phyloP scores from a whole-genome alignment of 164 flowering plant species.

The Piper betle region DNA sequence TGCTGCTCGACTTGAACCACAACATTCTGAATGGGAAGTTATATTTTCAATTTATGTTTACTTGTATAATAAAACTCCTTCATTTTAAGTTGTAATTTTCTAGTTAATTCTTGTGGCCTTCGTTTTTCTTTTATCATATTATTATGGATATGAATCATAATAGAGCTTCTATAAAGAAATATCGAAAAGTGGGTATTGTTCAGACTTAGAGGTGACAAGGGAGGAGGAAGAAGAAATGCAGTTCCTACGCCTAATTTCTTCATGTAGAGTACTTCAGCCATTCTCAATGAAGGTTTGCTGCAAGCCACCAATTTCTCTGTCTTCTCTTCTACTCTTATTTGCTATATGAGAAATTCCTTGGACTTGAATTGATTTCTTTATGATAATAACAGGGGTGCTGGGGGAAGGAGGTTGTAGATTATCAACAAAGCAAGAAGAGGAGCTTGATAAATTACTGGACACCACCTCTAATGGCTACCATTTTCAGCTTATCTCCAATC shows the following conservation, averaged over 20 bases:
- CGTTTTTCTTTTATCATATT: too few species aligned
- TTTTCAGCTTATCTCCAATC: background rate
- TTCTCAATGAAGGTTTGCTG: background rate
- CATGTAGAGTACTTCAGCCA: background rate
- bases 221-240: background rate
- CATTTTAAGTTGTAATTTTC: too few species aligned
- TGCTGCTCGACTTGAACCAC: too few species aligned
- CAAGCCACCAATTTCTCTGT: background rate
- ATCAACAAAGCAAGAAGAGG: background rate
- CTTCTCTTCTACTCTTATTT: background rate
- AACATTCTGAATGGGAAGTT: too few species aligned
- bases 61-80: too few species aligned
- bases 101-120: too few species aligned
- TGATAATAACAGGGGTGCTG: background rate
- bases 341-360: background rate
- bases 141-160: too few species aligned
- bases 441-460: background rate
- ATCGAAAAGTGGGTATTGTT: too few species aligned
- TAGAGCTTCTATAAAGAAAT: too few species aligned
- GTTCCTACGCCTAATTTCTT: background rate
- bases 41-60: too few species aligned
- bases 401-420: background rate
- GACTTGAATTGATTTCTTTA: background rate
- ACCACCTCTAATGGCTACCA: constrained; percentile 1
- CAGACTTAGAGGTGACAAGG: too few species aligned